These are phyloP conservation scores for Penicillium sp. DNA, from an alignment of 2,329 filamentous ascomycete species.

Conservation along the genomic window DNA sequence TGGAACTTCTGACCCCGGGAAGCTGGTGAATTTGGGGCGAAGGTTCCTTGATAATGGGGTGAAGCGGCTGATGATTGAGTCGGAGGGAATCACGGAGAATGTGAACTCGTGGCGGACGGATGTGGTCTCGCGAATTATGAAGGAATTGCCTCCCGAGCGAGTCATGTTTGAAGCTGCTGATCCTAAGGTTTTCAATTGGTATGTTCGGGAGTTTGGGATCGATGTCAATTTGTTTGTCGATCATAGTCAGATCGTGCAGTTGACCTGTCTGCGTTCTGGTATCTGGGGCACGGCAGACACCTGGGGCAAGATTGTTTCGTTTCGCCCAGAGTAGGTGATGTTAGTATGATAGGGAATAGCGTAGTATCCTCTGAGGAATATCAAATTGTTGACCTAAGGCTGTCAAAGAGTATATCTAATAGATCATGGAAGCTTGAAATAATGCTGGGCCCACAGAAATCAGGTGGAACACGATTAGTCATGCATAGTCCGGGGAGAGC, in stretches of 20 bases:
- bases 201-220: constrained; percentile 60
- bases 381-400: too few relatives aligned
- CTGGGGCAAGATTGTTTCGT: constrained; percentile 57
- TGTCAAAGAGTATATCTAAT: too few relatives aligned
- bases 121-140: constrained; percentile 58
- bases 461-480: constrained; percentile 14
- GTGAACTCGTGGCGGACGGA: constrained; percentile 59
- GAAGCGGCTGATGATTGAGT: constrained; percentile 63
- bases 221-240: constrained; percentile 63
- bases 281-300: constrained; percentile 63
- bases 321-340: constrained; percentile 23
- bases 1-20: constrained; percentile 55
- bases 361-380: background rate
- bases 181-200: constrained; percentile 61
- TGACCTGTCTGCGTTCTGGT: constrained; percentile 55
- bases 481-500: constrained; percentile 25
- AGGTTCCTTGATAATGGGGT: constrained; percentile 58
- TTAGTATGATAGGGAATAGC: background rate
- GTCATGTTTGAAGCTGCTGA: constrained; percentile 65
- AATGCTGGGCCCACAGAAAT: too few relatives aligned
- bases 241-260: constrained; percentile 62
- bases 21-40: constrained; percentile 55
- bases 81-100: constrained; percentile 64
- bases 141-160: constrained; percentile 55
- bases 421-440: too few relatives aligned